phyloP scores from a whole-genome alignment of 163 green algal species.

The Chlorella variabilis region DNA sequence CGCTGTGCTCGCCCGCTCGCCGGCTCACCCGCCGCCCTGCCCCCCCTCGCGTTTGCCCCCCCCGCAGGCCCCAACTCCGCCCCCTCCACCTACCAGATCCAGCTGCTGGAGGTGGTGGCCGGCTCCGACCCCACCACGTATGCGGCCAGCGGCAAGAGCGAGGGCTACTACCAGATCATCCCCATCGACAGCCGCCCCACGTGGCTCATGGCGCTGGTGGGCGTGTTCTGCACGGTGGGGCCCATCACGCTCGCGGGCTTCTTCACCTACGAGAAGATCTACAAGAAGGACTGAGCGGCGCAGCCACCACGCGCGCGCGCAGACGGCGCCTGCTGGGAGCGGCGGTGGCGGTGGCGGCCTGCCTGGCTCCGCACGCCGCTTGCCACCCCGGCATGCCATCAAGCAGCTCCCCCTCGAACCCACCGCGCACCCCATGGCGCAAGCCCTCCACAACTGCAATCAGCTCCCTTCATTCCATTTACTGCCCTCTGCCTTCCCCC shows the following conservation, averaged over 20 bases:
- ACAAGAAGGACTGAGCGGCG: conserved; percentile 24
- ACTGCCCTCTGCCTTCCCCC: background rate
- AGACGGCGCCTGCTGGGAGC: too few relatives aligned
- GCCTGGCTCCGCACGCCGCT: too few relatives aligned
- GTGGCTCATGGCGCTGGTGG: conserved; percentile 33
- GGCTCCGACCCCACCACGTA: conserved; percentile 30
- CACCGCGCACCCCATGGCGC: too few relatives aligned
- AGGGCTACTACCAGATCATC: conserved; percentile 42
- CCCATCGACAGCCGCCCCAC: conserved; percentile 36
- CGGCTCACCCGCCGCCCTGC: background rate
- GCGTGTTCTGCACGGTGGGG: conserved; percentile 35
- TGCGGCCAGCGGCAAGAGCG: conserved; percentile 33
- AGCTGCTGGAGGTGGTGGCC: conserved; percentile 32
- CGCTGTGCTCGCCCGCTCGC: background rate
- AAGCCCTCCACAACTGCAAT: background rate
- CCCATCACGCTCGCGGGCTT: conserved; percentile 34
- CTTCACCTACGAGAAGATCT: conserved; percentile 29
- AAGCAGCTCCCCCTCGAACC: too few relatives aligned
- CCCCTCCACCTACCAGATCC: conserved; percentile 43
- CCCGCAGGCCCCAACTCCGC: conserved; percentile 18
- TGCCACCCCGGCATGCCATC: too few relatives aligned
- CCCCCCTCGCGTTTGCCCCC: background rate
- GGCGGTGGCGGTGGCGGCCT: too few relatives aligned
- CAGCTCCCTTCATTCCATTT: background rate
- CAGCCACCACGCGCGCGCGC: background rate